Conservation (phyloP, 495 filamentous ascomycete genomes). For the Parachaetomium inaequale region DNA sequence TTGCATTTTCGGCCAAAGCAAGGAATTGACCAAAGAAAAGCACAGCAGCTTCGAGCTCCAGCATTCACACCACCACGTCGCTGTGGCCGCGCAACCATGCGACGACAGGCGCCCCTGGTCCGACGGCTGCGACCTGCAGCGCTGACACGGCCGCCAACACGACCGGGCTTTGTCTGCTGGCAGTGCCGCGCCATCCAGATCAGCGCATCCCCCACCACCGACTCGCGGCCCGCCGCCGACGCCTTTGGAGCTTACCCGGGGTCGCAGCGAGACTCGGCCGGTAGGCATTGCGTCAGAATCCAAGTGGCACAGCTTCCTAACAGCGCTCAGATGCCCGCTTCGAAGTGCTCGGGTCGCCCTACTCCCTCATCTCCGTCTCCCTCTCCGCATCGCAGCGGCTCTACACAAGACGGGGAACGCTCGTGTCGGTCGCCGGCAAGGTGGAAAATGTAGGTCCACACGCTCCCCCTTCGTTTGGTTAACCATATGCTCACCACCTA, state of each 20-base stretch:
- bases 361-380: constrained; percentile 86
- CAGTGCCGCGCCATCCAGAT: constrained; percentile 54
- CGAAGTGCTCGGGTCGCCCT: constrained; percentile 83
- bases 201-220: constrained; percentile 49
- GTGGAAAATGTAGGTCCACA: constrained; percentile 67
- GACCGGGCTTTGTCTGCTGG: constrained; percentile 37
- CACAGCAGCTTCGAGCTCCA: background rate
- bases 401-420: constrained; percentile 83
- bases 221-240: constrained; percentile 45
- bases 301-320: constrained; percentile 23
- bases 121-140: constrained; percentile 23
- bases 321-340: constrained; percentile 75
- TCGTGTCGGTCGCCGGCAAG: constrained; percentile 86
- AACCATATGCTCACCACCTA: constrained; percentile 14
- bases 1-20: constrained; percentile 6
- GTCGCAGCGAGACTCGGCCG: constrained; percentile 36
- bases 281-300: constrained; percentile 35
- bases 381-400: constrained; percentile 90
- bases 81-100: constrained; percentile 27
- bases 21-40: background rate
- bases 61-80: constrained; percentile 6
- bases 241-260: constrained; percentile 41
- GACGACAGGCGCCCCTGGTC: constrained; percentile 27
- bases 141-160: constrained; percentile 1
- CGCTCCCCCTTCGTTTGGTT: background rate